Evolutionary conservation across 495 filamentous ascomycete genomes (phyloP), one percentile per base, ranked within the genome.

Genomic region (Lasiosphaeria miniovina): DNA sequence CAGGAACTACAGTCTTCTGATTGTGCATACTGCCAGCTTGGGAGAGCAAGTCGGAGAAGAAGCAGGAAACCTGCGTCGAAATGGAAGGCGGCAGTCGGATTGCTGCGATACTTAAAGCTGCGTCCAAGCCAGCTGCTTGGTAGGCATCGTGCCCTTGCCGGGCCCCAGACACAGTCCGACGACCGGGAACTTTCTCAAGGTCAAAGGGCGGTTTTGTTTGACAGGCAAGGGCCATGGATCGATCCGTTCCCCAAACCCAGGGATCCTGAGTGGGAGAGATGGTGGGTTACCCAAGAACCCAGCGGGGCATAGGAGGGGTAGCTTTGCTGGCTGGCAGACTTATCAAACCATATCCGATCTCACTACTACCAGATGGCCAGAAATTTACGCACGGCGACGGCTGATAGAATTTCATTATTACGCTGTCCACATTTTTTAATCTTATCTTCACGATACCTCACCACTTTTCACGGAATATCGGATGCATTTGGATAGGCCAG

Each of bases 221-320:
- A 46, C 6, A n/a, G 60, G 61, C 36, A 61, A 7, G 59, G 62
- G 15, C 65, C 68, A 9, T 63, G 55, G 52, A 43, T 66, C 12
- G 66, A 71, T 54, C 58, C 48, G 6, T 62, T 52, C 9, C 57
- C 60, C 12, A 36, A 54, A 49, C 15, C 38, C 48, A 58, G 69
- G 32, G 67, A 71, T 55, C 48, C 55, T 6, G 63, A 54, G 11
- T 72, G 70, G 70, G 61, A 72, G 59, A 57, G 33, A 8, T 72
- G 70, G 70, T 72, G 68, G 68, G 55, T 59, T 4, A 40, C 17
- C 4, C 68, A 71, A 41, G 60, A 38, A 1, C 60, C 66, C 10
- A 12, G 49, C 3, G 66, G 57, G 60, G 61, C 51, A 35, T 62
- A 52, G 43, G 15, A 15, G 51, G 50, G 36, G 24, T 10, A 24